Base-by-base conservation (phyloP, 1,139 yeast species). In the Yarrowia galli region DNA sequence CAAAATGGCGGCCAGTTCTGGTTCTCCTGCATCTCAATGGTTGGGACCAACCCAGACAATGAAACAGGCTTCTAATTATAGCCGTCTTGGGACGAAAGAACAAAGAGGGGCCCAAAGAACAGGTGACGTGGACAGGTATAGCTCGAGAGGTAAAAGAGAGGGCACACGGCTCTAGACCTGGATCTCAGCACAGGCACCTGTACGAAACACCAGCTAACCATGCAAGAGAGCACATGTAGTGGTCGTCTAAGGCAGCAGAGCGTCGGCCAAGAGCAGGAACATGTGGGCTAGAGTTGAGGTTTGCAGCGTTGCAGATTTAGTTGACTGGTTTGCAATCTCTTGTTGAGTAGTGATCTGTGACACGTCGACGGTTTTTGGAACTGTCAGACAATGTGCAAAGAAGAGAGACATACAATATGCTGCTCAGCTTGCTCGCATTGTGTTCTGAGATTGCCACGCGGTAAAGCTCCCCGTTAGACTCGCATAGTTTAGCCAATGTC, bases 31-130 rank as follows among this genome's bases (percentile, higher is more conserved):
- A 36, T 49, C 25, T 53, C 28, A 1, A 12, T 22, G 32, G 58
- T 53, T 36, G 43, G 60, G 60, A 43, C 48, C 48, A 22, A 12
- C 23, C 25, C 15, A 12, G 48, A 36, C 60, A 36, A 36, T 36
- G 45, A 53, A 53, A 35, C 42, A 36, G 58, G 28, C 43, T 53
- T 53, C 60, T 53, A 53, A 53, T 53, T 53, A 53, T 53, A 53
- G 60, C 43, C 60, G 56, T 49, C 56, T 49, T 53, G 60, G 60
- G 60, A 53, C 18, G 12, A 20, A 10, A 38, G 43, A 15, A 35
- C 56, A 49, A 35, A 32, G 40, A 12, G 48, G n/a, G 7, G 16
- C 18, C 23, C 7, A 15, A 13, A n/a, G 25, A 49, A 32, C 56
- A 49, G 56, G 43, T 53, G 58, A 53, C 58, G 43, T 35, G 58